Evolutionary conservation across 345 rosid genomes (phyloP).

Genomic region (Triadica sebifera): DNA sequence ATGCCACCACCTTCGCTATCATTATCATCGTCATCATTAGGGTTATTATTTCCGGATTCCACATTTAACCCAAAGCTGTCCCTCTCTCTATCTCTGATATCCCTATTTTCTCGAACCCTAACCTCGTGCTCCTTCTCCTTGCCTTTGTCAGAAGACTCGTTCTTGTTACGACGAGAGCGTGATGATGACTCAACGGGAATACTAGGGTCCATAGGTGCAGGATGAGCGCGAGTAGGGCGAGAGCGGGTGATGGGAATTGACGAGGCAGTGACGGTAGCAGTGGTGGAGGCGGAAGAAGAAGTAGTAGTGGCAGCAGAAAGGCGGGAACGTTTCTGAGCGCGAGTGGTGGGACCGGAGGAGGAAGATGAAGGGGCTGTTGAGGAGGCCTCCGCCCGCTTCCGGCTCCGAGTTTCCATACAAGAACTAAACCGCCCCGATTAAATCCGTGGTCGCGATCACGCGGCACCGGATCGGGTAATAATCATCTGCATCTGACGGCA

Average conservation of each 20-base stretch:
- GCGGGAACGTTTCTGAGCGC: slow-evolving; percentile 74
- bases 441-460: slow-evolving; percentile 47
- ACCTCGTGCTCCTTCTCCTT: slow-evolving; percentile 91
- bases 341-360: slow-evolving; percentile 77
- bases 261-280: slow-evolving; percentile 12
- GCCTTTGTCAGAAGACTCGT: slow-evolving; percentile 63
- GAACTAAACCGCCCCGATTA: slow-evolving; percentile 45
- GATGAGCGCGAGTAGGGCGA: slow-evolving; percentile 41
- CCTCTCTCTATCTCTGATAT: slow-evolving; percentile 34
- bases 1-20: slow-evolving; percentile 79
- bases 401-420: slow-evolving; percentile 99
- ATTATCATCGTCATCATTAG: slow-evolving; percentile 70
- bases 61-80: slow-evolving; percentile 50
- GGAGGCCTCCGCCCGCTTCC: slow-evolving; percentile 99
- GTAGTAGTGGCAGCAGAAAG: slow-evolving; percentile 33
- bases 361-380: slow-evolving; percentile 91
- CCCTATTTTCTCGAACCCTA: slow-evolving; percentile 53
- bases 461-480: slow-evolving; percentile 46
- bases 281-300: slow-evolving; percentile 18
- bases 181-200: slow-evolving; percentile 59
- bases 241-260: slow-evolving; percentile 36
- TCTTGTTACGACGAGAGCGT: slow-evolving; percentile 57
- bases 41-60: slow-evolving; percentile 40
- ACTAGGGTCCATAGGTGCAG: slow-evolving; percentile 68
- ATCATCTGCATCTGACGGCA: slow-evolving; percentile 43